Conservation (phyloP, 257 asterid species). For the Cordia subcordata region DNA sequence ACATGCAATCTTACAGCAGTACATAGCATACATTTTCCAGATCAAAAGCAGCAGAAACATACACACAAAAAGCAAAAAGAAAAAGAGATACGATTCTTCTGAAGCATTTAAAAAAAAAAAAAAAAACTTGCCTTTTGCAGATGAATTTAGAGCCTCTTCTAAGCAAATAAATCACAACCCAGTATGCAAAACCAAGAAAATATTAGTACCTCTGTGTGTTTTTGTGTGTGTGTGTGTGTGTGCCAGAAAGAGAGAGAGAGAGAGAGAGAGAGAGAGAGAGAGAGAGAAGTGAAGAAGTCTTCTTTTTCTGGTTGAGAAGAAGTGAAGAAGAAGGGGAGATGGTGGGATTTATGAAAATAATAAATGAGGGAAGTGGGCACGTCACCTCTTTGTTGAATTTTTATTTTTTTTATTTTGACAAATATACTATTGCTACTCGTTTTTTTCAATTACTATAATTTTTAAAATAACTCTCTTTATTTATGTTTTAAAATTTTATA, state of each 20-base stretch:
- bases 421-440: slow-evolving; percentile 27
- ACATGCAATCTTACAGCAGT: too few species aligned
- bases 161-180: neutral
- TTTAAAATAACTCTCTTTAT: slow-evolving; percentile 1
- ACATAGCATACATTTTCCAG: neutral
- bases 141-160: neutral
- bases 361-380: slow-evolving; percentile 12
- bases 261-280: slow-evolving; percentile 4
- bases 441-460: slow-evolving; percentile 4
- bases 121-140: neutral
- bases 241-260: neutral
- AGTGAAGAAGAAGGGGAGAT: neutral
- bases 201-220: neutral
- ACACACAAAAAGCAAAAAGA: neutral
- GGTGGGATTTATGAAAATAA: slow-evolving; percentile 15
- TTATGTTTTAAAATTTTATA: slow-evolving; percentile 2
- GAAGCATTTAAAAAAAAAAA: neutral
- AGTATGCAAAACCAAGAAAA: neutral
- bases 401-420: too few species aligned
- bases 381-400: too few species aligned
- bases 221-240: neutral
- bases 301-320: slow-evolving; percentile 7
- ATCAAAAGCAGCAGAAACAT: neutral
- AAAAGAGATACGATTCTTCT: neutral
- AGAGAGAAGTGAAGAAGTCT: too few species aligned